These are phyloP conservation scores for Trametes sp. DNA, from an alignment of 1,284 basidiomycete species.

Conservation along the genomic window DNA sequence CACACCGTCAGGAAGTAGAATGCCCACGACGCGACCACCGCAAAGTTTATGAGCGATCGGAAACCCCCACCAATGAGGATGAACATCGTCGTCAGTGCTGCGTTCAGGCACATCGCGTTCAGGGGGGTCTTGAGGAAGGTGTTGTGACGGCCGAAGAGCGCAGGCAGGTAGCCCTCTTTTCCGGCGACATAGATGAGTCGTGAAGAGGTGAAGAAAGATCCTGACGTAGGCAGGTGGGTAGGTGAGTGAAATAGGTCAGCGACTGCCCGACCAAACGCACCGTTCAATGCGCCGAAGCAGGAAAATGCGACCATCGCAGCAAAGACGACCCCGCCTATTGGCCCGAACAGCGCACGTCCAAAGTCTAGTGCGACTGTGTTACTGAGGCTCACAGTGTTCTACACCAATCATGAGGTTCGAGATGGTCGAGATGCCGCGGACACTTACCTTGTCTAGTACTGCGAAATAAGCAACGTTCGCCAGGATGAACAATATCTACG, in stretches of 20 bases:
- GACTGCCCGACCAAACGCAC: slow-evolving; percentile 43
- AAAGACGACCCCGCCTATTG: slow-evolving; percentile 86
- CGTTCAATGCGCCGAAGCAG: slow-evolving; percentile 93
- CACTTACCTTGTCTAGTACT: slow-evolving; percentile 80
- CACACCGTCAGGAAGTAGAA: slow-evolving; percentile 90
- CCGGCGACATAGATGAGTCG: slow-evolving; percentile 90
- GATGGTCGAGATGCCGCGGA: too few relatives aligned
- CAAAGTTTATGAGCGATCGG: slow-evolving; percentile 86
- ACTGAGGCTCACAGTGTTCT: slow-evolving; percentile 74
- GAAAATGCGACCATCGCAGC: slow-evolving; percentile 92
- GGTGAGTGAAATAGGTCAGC: not conserved
- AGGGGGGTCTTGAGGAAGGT: slow-evolving; percentile 80
- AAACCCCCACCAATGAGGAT: slow-evolving; percentile 90
- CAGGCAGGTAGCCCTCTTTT: slow-evolving; percentile 87
- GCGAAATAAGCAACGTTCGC: slow-evolving; percentile 94
- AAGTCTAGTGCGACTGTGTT: slow-evolving; percentile 98
- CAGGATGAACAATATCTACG: slow-evolving; percentile 77
- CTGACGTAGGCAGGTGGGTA: slow-evolving; percentile 46
- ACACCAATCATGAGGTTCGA: slow-evolving; percentile 13
- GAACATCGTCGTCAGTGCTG: slow-evolving; percentile 76
- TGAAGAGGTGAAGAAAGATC: slow-evolving; percentile 83
- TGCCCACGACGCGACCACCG: slow-evolving; percentile 88
- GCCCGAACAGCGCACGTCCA: slow-evolving; percentile 86
- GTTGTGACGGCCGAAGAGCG: slow-evolving; percentile 81
- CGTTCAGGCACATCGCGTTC: slow-evolving; percentile 85